Evolutionary conservation across 352 stramenopile species (phyloP).

Genomic region (Pythium chondricola): DNA sequence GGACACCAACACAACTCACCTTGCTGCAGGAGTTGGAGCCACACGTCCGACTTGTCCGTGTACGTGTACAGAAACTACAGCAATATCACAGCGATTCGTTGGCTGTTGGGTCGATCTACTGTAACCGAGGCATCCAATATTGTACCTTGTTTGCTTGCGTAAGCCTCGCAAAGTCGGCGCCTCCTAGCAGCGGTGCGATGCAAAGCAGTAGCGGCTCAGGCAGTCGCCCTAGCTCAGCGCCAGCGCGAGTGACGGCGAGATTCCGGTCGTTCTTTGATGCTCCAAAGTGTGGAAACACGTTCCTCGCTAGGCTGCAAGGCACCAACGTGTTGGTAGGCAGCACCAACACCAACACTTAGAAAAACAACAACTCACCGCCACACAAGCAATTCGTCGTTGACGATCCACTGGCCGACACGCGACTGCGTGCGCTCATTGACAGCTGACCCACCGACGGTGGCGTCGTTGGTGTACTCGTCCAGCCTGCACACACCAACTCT

Average conservation of each 20-base stretch:
- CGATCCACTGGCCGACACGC: slow-evolving; percentile 12
- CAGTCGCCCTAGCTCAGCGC: slow-evolving; percentile 16
- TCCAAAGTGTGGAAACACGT: slow-evolving; percentile 11
- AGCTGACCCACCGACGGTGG: neutral
- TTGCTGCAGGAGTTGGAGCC: no score
- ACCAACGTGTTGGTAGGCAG: neutral
- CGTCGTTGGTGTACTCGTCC: slow-evolving; percentile 9
- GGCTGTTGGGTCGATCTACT: no score
- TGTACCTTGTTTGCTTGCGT: slow-evolving; percentile 21
- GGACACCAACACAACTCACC: no score
- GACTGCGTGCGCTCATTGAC: slow-evolving; percentile 5
- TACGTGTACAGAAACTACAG: no score
- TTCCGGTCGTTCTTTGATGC: neutral
- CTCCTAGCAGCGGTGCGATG: slow-evolving; percentile 12
- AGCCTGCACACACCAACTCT: slow-evolving; percentile 1
- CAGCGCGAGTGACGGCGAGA: slow-evolving; percentile 5
- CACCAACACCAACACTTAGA: neutral
- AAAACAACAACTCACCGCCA: slow-evolving; percentile 11
- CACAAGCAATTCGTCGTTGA: slow-evolving; percentile 14
- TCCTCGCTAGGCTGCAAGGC: slow-evolving; percentile 6
- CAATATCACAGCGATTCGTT: no score
- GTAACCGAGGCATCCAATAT: no score
- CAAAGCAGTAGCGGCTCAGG: slow-evolving; percentile 15
- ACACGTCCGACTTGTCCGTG: no score
- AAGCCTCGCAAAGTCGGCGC: slow-evolving; percentile 10